Conservation (phyloP, 2,329 filamentous ascomycete species). For the Ophiosphaerella narmari region DNA sequence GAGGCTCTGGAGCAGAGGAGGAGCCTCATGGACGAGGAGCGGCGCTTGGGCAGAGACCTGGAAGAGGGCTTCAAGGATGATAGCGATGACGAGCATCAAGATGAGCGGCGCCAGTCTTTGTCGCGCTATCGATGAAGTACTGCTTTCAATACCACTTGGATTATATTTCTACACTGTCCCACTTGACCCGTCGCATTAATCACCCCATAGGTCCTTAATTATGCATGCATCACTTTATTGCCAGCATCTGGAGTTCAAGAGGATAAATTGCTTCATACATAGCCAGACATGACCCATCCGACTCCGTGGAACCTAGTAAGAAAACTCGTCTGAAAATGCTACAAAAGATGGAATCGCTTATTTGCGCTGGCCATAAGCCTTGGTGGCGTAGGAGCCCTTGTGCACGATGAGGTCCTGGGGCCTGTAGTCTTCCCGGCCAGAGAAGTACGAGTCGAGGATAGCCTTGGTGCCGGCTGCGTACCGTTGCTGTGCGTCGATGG, state of each 20-base stretch:
- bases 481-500: slow-evolving; percentile 86
- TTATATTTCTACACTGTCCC: neutral
- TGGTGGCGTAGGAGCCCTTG: slow-evolving; percentile 91
- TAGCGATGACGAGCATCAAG: slow-evolving; percentile 64
- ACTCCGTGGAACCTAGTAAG: slow-evolving; percentile 13
- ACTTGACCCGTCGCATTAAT: neutral
- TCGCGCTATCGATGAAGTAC: slow-evolving; percentile 16
- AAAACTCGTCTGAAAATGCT: slow-evolving; percentile 24
- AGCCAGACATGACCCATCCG: slow-evolving; percentile 19
- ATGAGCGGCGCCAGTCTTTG: slow-evolving; percentile 25
- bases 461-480: slow-evolving; percentile 87
- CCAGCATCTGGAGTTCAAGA: neutral
- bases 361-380: slow-evolving; percentile 81
- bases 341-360: slow-evolving; percentile 38
- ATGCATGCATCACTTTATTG: neutral
- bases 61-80: slow-evolving; percentile 77
- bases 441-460: slow-evolving; percentile 91
- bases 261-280: slow-evolving; percentile 31
- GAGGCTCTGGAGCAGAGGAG: slow-evolving; percentile 47
- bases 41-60: slow-evolving; percentile 76
- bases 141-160: neutral
- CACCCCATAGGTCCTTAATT: neutral
- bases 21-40: slow-evolving; percentile 54
- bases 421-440: slow-evolving; percentile 83
- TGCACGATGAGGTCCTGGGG: slow-evolving; percentile 89